A percentile compares a stretch with the other conserved stretches of the same genome.
These are phyloP conservation scores for Penicillium herquei DNA, from an alignment of 495 filamentous ascomycete genomes.

Conservation along the genomic window DNA sequence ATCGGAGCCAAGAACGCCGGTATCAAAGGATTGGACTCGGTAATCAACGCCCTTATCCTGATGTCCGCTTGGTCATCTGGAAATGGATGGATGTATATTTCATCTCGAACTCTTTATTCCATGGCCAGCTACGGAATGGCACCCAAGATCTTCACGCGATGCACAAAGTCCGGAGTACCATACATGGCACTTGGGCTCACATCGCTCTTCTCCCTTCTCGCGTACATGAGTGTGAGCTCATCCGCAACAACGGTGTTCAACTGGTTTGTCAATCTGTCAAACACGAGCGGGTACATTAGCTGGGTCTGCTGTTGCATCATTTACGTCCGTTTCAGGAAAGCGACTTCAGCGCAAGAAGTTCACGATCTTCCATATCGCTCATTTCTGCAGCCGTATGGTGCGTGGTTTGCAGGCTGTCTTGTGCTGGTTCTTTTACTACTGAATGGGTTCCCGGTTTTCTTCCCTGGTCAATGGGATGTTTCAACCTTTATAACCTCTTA, in stretches of 20 bases:
- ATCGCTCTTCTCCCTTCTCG: background rate
- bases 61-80: conserved; percentile 68
- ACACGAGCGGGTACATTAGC: background rate
- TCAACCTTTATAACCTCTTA: conserved; percentile 53
- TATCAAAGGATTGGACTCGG: conserved; percentile 43
- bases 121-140: conserved; percentile 69
- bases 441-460: conserved; percentile 60
- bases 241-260: background rate
- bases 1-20: conserved; percentile 46
- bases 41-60: conserved; percentile 59
- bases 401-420: background rate
- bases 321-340: background rate
- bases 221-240: background rate
- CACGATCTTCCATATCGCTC: background rate
- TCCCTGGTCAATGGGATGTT: conserved; percentile 41
- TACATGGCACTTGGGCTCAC: background rate
- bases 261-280: background rate
- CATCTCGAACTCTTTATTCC: conserved; percentile 67
- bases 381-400: background rate
- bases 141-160: conserved; percentile 60
- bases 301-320: background rate
- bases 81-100: conserved; percentile 66
- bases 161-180: conserved; percentile 67
- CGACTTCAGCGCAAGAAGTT: background rate
- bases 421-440: background rate